These are phyloP conservation scores for Pholiota conissans DNA, from an alignment of 768 basidiomycete species.

Conservation along the genomic window DNA sequence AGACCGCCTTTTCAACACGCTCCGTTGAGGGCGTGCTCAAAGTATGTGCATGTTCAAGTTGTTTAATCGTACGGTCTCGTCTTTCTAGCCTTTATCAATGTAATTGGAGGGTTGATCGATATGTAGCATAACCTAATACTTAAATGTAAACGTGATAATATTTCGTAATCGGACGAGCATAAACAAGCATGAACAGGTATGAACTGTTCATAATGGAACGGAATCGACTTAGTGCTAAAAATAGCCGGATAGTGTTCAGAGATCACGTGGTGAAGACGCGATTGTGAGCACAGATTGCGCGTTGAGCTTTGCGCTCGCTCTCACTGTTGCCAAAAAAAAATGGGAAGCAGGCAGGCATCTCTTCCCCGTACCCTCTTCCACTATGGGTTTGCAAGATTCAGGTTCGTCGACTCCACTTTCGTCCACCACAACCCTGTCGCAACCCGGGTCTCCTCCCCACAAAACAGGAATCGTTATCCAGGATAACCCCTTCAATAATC, in stretches of 20 bases:
- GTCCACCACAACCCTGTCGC: conserved; percentile 38
- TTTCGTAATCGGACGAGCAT: too few species aligned
- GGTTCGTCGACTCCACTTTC: conserved; percentile 42
- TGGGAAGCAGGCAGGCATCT: not conserved
- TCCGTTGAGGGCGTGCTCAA: conserved; percentile 29
- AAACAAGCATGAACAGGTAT: too few species aligned
- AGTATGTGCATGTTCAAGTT: not conserved
- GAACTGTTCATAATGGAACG: not conserved
- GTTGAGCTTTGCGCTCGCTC: conserved; percentile 15
- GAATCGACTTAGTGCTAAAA: not conserved
- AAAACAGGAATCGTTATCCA: conserved; percentile 21
- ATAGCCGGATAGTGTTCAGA: not conserved
- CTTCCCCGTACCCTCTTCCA: conserved; percentile 3
- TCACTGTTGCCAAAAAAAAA: conserved; percentile 14
- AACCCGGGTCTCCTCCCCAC: conserved; percentile 32
- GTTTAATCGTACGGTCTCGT: too few species aligned
- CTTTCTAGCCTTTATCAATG: too few species aligned
- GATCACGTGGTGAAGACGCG: conserved; percentile 34
- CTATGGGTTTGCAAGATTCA: conserved; percentile 26
- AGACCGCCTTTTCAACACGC: conserved; percentile 81
- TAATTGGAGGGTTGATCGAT: too few species aligned
- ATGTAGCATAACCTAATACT: not conserved
- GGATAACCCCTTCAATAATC: conserved; percentile 38
- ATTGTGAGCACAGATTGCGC: conserved; percentile 42
- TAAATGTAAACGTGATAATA: not conserved